Evolutionary conservation across 1,284 basidiomycete species (phyloP), one percentile per base, ranked within the genome.

Genomic region (Lentinula novae-zelandiae): DNA sequence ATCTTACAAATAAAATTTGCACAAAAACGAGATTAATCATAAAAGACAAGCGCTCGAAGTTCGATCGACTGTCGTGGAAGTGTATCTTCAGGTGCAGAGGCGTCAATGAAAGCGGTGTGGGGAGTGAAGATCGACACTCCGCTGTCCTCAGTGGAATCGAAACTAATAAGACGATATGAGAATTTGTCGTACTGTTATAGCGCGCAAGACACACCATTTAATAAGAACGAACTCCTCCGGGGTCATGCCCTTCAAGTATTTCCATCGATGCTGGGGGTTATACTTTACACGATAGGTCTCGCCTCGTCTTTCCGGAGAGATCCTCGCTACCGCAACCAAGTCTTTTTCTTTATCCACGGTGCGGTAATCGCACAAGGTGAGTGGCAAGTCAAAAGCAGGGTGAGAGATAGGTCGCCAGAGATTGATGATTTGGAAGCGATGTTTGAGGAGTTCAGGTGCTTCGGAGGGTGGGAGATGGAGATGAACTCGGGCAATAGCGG

Each of bases 341-440:
- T 84, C 82, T 4, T 69, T 71, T 61, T 74, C 60, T 2, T 63
- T 58, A 64, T 82, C 75, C 9, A 87, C 75, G 22, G 73, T 78
- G 39, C 80, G 71, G 67, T 69, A 83, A 68, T 88, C 86, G 63
- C 83, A 84, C 4, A 86, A 72, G 3, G 84, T 80, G 44, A 87
- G 77, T 0, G 85, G 85, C 70, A 73, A 77, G 66, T 86, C 84
- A 57, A 72, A 68, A 9, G 82, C 78, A 1, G 79, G 69, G 59
- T 80, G 73, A 7, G 71, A 63, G 60, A 87, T 81, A 0, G 86
- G 85, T 17, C 84, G 73, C 86, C 86, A 88, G 51, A 87, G 73
- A 71, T 87, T 88, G 71, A 88, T 81, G 62, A 86, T 80, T 67
- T 86, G 83, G 71, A 79, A 83, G 27, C 83, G 81, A 31, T 73